Percentiles rank a stretch among this genome's conserved stretches.
Evolutionary conservation across 1,284 basidiomycete species (phyloP).

Genomic region (Rhodotorula sp.): DNA sequence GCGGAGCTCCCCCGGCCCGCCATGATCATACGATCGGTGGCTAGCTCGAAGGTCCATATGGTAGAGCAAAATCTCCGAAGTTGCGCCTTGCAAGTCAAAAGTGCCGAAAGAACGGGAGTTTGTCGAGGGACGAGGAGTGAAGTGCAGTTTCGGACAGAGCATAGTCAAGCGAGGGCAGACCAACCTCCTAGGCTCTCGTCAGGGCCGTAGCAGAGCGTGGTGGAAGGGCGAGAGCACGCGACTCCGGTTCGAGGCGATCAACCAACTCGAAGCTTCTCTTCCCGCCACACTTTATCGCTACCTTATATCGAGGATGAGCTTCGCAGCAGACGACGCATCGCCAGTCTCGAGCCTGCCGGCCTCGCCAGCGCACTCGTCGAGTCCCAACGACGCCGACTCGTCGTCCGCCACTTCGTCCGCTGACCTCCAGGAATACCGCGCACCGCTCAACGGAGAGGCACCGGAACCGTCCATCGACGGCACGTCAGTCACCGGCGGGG

Average conservation of each 20-base stretch:
- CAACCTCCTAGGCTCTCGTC: too few species aligned
- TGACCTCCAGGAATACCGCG: conserved; percentile 27
- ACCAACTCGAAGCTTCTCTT: neutral
- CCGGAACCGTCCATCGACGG: conserved; percentile 44
- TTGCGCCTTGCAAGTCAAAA: neutral
- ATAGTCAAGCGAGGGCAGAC: too few species aligned
- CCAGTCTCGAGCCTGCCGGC: conserved; percentile 8
- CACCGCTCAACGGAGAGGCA: conserved; percentile 39
- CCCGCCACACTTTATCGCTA: too few species aligned
- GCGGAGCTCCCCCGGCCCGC: too few species aligned
- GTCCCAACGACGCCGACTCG: neutral
- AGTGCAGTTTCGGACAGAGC: neutral
- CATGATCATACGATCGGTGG: too few species aligned
- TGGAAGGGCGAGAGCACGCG: neutral
- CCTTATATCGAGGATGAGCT: neutral
- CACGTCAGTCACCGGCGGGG: conserved; percentile 38
- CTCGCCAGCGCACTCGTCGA: neutral
- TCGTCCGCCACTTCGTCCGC: neutral
- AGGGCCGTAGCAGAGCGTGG: too few species aligned
- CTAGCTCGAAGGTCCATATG: too few species aligned
- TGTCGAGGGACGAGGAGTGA: neutral
- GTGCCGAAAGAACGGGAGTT: neutral
- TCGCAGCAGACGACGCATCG: conserved; percentile 10
- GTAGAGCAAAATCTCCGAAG: neutral
- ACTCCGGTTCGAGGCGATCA: neutral